Base-by-base conservation (phyloP, 331 rosid species). In the Saraca asoca region DNA sequence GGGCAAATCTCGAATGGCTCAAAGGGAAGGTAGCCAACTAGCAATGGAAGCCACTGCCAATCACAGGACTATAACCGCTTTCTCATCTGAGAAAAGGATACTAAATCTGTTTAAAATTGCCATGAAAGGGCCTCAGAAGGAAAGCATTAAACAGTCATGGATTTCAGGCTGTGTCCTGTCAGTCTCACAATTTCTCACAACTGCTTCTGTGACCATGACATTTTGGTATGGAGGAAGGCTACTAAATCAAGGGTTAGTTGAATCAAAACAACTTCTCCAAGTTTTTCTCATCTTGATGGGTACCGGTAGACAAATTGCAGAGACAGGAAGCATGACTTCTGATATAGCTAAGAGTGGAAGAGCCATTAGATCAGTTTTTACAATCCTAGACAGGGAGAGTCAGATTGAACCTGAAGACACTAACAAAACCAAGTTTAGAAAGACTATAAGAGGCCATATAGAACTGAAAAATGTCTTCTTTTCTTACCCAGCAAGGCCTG, bases 171-270 rank as follows among this genome's bases (percentile, higher is more conserved):
- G 71, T 1, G 70, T 81, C 24, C 34, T 90, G 42, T 90, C 85
- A 68, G 62, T 66, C 49, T 87, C 96, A 49, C 84, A 85, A 9
- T 85, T 90, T 78, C 54, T 85, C 38, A 79, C 83, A 35, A 83
- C 88, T 12, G 79, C 88, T 51, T 77, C 90, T 7, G 56, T 85
- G 73, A 75, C 96, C 49, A 59, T 90, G 46, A 85, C 91, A 5
- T 80, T 85, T 64, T 87, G 96, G 96, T 90, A 87, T 50, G 96
- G 95, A 58, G 91, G 96, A 20, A 69, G 82, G 79, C 74, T 90
- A 12, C 46, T 85, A 46, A 81, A 85, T 68, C 58, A 58, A 45
- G 58, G 62, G 1, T 41, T 68, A 5, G 76, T 87, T 18, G 67
- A 73, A 7, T 34, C 90, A 12, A 81, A 82, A 24, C 77, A 81